These are phyloP conservation scores for Entrophospora sp. DNA, from an alignment of 192 early-diverging fungal genomes.

Conservation along the genomic window DNA sequence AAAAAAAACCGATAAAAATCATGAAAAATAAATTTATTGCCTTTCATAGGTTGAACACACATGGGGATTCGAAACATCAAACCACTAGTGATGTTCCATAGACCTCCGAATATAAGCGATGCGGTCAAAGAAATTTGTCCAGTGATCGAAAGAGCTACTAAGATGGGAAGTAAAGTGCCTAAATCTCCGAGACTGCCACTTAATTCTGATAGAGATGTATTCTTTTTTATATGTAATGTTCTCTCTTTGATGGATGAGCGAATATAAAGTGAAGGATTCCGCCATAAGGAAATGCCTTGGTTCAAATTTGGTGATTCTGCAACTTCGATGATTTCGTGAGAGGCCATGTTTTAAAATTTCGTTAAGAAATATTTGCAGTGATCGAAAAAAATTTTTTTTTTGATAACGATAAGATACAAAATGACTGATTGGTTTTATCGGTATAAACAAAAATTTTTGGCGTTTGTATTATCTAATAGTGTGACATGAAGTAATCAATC, in stretches of 20 bases:
- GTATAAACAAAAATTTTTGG: no score
- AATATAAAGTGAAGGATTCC: not conserved
- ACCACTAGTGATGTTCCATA: slow-evolving; percentile 81
- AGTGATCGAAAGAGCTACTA: slow-evolving; percentile 65
- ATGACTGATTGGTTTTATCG: no score
- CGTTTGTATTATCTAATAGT: no score
- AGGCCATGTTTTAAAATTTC: not conserved
- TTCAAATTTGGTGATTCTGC: not conserved
- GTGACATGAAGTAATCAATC: no score
- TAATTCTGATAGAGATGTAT: slow-evolving; percentile 31
- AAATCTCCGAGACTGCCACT: slow-evolving; percentile 67
- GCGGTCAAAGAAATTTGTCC: slow-evolving; percentile 68
- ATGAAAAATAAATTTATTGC: slow-evolving; percentile 27
- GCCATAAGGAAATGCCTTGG: not conserved
- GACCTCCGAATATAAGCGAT: slow-evolving; percentile 77
- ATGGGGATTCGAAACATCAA: slow-evolving; percentile 73
- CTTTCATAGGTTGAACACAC: slow-evolving; percentile 92
- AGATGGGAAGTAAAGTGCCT: slow-evolving; percentile 79
- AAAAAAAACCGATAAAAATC: not conserved
- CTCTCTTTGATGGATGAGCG: slow-evolving; percentile 7
- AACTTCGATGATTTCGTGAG: slow-evolving; percentile 12
- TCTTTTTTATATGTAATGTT: slow-evolving; percentile 2
- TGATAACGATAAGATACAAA: no score
- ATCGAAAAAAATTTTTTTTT: no score
- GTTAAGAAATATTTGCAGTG: not conserved